Percentiles rank a stretch among this genome's conserved stretches.
Evolutionary conservation across 2,329 filamentous ascomycete genomes (phyloP).

Genomic region (Botrytis cinerea): DNA sequence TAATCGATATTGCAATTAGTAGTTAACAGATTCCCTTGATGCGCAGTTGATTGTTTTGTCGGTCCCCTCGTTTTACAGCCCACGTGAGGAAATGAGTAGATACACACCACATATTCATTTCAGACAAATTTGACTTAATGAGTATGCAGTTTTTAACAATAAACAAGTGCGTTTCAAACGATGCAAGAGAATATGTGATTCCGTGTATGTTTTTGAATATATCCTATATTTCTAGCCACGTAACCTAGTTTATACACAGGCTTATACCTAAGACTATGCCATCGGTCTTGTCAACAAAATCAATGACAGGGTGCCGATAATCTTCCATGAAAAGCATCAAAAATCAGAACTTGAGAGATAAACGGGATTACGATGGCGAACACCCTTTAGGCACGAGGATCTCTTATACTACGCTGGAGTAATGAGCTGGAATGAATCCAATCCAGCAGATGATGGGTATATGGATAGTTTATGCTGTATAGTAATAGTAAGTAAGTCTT

Average conservation of each 20-base stretch:
- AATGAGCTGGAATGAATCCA: background rate
- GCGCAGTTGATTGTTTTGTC: background rate
- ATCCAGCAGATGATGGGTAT: background rate
- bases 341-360: background rate
- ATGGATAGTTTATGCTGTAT: too few relatives aligned
- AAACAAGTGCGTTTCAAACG: background rate
- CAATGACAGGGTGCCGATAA: background rate
- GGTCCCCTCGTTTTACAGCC: background rate
- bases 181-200: background rate
- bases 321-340: background rate
- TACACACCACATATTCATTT: background rate
- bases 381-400: background rate
- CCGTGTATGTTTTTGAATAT: background rate
- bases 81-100: background rate
- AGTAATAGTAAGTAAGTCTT: background rate
- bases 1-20: conserved; percentile 3
- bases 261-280: background rate
- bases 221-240: background rate
- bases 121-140: background rate
- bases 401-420: background rate
- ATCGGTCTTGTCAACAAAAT: background rate
- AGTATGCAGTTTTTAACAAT: background rate
- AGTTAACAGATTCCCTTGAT: conserved; percentile 12
- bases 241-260: background rate
- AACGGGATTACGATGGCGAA: background rate